A percentile compares a stretch with the other conserved stretches of the same genome.
These are phyloP conservation scores for Suillus placidus DNA, from an alignment of 768 basidiomycete species.

Conservation along the genomic window DNA sequence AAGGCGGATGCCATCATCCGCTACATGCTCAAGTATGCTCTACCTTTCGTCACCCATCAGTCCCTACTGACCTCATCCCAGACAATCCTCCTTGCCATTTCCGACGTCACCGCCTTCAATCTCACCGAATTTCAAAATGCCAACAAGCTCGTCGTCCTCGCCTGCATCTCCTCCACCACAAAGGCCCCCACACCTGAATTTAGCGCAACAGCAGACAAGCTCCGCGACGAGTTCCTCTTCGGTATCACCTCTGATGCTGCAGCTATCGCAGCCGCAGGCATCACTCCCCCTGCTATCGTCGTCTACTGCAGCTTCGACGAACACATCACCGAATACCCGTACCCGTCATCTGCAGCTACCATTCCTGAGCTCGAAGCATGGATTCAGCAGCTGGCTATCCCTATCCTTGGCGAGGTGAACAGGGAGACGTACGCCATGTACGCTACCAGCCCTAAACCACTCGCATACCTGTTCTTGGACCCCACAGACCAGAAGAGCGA, in stretches of 20 bases:
- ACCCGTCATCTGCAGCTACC: conserved; percentile 55
- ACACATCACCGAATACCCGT: conserved; percentile 67
- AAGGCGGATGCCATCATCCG: conserved; percentile 95
- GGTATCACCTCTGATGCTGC: conserved; percentile 78
- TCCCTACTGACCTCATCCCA: conserved; percentile 30
- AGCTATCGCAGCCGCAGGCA: conserved; percentile 67
- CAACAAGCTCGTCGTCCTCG: conserved; percentile 90
- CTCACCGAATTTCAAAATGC: conserved; percentile 83
- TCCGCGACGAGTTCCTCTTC: conserved; percentile 94
- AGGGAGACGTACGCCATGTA: conserved; percentile 93
- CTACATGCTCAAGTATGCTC: conserved; percentile 92
- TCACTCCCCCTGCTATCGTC: conserved; percentile 82
- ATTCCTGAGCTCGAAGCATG: conserved; percentile 70
- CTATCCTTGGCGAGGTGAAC: conserved; percentile 88
- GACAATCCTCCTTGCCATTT: conserved; percentile 93
- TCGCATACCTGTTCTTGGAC: conserved; percentile 95
- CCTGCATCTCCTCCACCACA: conserved; percentile 78
- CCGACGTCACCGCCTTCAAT: conserved; percentile 74
- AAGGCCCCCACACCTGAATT: conserved; percentile 74
- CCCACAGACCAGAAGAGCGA: conserved; percentile 68
- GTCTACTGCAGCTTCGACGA: conserved; percentile 95
- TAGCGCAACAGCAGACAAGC: conserved; percentile 76
- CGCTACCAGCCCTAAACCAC: conserved; percentile 78
- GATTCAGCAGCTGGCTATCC: conserved; percentile 82
- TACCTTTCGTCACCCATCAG: background rate